These are phyloP conservation scores for Ceratocystis cubensis DNA, from an alignment of 2,329 filamentous ascomycete genomes.

Conservation along the genomic window DNA sequence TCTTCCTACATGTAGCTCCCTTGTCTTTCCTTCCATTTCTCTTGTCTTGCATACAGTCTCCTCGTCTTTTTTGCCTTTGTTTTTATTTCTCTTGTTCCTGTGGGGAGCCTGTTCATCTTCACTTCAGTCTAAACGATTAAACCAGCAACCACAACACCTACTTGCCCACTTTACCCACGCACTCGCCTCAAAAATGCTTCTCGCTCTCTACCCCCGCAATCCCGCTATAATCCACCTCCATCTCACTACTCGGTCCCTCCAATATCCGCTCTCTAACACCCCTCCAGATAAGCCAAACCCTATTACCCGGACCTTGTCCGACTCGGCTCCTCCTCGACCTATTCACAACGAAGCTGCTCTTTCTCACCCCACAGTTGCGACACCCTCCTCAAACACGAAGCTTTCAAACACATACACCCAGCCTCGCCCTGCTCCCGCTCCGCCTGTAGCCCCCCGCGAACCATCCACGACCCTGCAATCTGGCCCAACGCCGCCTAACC, in stretches of 20 bases:
- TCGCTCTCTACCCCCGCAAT: neutral
- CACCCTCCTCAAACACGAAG: neutral
- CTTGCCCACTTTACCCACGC: too few species aligned
- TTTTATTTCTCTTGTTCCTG: neutral
- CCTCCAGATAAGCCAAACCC: constrained; percentile 37
- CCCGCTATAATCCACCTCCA: constrained; percentile 2
- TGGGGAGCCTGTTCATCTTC: too few species aligned
- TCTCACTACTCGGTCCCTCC: too few species aligned
- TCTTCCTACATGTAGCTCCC: neutral
- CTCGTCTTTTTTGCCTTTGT: neutral
- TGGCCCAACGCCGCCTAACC: constrained; percentile 10
- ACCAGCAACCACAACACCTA: neutral
- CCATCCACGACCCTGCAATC: constrained; percentile 17
- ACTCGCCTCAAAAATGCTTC: neutral
- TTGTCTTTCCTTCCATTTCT: neutral
- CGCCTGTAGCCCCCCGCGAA: constrained; percentile 17
- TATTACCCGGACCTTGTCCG: constrained; percentile 16
- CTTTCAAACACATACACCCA: constrained; percentile 19
- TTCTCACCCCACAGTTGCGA: neutral
- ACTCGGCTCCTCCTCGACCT: constrained; percentile 1
- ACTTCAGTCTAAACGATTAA: neutral
- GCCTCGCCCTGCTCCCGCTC: constrained; percentile 18
- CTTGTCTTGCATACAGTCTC: neutral
- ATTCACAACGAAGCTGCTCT: constrained; percentile 2
- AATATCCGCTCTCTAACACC: constrained; percentile 41